phyloP scores from a whole-genome alignment of 2,329 filamentous ascomycete species.

The Colletotrichum orchidophilum region DNA sequence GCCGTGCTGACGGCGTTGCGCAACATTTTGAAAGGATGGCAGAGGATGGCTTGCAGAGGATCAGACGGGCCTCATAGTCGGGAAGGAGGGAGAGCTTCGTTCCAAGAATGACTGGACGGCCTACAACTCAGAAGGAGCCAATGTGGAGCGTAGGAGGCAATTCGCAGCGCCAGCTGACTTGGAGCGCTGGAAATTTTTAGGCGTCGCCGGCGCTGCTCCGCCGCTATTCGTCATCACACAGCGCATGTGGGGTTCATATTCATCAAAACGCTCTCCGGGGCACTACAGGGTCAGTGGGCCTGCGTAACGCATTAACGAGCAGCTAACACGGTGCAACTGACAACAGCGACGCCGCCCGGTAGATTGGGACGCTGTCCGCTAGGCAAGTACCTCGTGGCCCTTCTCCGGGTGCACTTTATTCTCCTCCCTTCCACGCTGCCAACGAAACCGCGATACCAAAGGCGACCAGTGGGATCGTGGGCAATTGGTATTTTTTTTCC shows the following conservation, averaged over 20 bases:
- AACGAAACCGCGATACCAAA: constrained; percentile 17
- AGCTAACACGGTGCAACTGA: constrained; percentile 8
- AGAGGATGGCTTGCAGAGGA: neutral
- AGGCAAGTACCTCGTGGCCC: constrained; percentile 15
- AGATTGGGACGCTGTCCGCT: constrained; percentile 11
- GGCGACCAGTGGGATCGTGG: constrained; percentile 1
- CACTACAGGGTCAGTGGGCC: constrained; percentile 17
- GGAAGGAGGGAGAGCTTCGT: neutral
- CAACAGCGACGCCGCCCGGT: constrained; percentile 1
- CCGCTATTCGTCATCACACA: constrained; percentile 32
- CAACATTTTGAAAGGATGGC: constrained; percentile 51
- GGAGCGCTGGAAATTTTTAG: constrained; percentile 23
- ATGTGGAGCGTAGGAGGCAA: constrained; percentile 21
- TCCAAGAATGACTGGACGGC: neutral
- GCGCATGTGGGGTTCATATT: constrained; percentile 25
- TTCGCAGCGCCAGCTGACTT: constrained; percentile 2
- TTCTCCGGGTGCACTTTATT: constrained; percentile 9
- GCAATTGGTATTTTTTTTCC: neutral
- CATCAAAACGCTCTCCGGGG: constrained; percentile 19
- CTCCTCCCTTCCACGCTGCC: constrained; percentile 29
- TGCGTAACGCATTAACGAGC: constrained; percentile 24
- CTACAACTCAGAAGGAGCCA: neutral
- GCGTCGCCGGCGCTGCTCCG: constrained; percentile 1
- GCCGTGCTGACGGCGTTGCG: constrained; percentile 59
- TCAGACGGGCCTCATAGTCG: neutral